phyloP scores from a whole-genome alignment of 106 monocot genomes.

The Allium cepa region DNA sequence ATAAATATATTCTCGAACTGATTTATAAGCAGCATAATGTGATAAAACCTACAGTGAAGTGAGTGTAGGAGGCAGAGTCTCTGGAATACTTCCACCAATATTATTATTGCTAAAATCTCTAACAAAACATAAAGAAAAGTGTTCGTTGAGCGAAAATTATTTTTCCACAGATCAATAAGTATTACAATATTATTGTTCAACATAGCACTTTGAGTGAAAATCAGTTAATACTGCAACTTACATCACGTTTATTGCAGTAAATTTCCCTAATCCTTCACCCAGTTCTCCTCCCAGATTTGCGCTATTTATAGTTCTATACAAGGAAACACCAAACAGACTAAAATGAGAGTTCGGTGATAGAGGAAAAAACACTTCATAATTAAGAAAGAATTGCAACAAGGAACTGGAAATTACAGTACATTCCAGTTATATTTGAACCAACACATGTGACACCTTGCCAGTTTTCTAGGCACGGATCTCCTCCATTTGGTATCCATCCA shows the following conservation, averaged over 20 bases:
- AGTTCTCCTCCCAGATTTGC: constrained; percentile 90
- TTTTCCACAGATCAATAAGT: not conserved
- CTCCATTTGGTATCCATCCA: constrained; percentile 84
- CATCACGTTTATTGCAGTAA: constrained; percentile 75
- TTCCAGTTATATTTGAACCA: constrained; percentile 65
- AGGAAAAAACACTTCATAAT: not conserved
- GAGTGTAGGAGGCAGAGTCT: constrained; percentile 72
- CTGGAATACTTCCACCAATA: constrained; percentile 91
- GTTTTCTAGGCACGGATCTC: constrained; percentile 69
- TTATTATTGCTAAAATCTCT: constrained; percentile 97
- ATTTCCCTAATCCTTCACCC: constrained; percentile 63
- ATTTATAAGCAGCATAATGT: not conserved
- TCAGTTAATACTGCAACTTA: constrained; percentile 20
- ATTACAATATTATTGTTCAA: not conserved
- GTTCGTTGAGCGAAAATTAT: constrained; percentile 1
- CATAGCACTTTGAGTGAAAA: not conserved
- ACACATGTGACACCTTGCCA: constrained; percentile 96
- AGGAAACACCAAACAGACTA: constrained; percentile 6
- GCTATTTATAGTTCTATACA: constrained; percentile 59
- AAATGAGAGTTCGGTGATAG: too few relatives aligned
- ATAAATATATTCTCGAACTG: not conserved
- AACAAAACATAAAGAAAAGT: constrained; percentile 15
- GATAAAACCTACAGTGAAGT: constrained; percentile 56
- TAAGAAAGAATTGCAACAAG: not conserved
- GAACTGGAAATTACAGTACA: constrained; percentile 44